Evolutionary conservation across 2,329 filamentous ascomycete species (phyloP).

Genomic region (Trichoderma hamatum): DNA sequence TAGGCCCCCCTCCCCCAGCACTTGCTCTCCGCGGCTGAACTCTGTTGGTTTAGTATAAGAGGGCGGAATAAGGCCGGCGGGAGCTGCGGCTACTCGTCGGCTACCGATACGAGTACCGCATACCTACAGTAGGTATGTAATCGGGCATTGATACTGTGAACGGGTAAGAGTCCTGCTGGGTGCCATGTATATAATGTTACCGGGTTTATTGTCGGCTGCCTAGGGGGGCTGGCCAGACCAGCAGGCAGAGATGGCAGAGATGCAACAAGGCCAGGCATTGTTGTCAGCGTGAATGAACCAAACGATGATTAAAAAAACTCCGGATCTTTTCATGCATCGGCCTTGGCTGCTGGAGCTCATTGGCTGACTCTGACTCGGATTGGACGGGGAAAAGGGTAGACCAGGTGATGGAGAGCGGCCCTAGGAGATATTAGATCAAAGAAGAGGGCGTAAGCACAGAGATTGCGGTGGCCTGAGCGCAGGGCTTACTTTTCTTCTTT

Average conservation of each 20-base stretch:
- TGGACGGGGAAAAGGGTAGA: not conserved
- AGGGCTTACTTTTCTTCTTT: not conserved
- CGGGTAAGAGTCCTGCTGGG: not conserved
- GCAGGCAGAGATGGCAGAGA: not conserved
- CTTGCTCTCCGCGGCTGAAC: not conserved
- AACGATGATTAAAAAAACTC: not conserved
- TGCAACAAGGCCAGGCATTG: not conserved
- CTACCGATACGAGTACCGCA: not conserved
- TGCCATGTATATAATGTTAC: no score
- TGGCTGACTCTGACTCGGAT: not conserved
- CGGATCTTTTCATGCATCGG: not conserved
- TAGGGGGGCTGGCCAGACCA: not conserved
- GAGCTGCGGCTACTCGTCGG: not conserved
- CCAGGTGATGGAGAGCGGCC: not conserved
- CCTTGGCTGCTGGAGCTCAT: not conserved
- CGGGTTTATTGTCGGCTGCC: no score
- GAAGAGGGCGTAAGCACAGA: constrained; percentile 19
- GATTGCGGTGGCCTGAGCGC: constrained; percentile 24
- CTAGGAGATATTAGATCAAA: constrained; percentile 22
- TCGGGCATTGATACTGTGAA: not conserved
- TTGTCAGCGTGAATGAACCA: not conserved
- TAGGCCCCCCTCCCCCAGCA: no score
- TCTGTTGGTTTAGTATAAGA: not conserved
- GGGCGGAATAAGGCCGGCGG: not conserved
- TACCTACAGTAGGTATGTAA: constrained; percentile 8